Evolutionary conservation across 208 protist genomes (phyloP).

Genomic region (Trypanosoma mega): DNA sequence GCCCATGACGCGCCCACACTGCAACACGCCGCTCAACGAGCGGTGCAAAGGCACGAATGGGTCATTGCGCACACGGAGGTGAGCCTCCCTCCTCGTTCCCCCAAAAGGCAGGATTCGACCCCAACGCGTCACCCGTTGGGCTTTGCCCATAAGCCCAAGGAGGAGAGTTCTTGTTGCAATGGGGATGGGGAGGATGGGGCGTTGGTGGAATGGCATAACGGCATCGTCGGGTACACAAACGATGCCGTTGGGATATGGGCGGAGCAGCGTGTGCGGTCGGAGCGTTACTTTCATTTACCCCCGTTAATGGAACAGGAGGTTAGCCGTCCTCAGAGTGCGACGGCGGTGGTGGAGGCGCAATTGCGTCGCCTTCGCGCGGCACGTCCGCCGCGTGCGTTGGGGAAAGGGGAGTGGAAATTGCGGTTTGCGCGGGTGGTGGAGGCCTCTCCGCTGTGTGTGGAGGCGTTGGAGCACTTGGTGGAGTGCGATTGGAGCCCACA

Average conservation of each 20-base stretch:
- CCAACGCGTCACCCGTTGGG: background rate
- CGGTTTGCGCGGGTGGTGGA: constrained; percentile 27
- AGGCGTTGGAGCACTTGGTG: constrained; percentile 1
- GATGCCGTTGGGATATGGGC: constrained; percentile 60
- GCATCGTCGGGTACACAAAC: constrained; percentile 52
- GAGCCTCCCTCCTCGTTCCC: too few species aligned
- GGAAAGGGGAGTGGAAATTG: constrained; percentile 6
- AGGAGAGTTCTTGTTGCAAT: too few species aligned
- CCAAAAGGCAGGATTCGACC: background rate
- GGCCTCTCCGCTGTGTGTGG: background rate
- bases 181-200: too few species aligned
- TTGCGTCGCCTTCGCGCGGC: constrained; percentile 36
- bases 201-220: constrained; percentile 63
- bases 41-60: constrained; percentile 13
- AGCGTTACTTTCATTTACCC: constrained; percentile 47
- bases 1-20: background rate
- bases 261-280: constrained; percentile 43
- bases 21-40: constrained; percentile 6
- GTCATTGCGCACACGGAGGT: too few species aligned
- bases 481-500: too few species aligned
- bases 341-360: constrained; percentile 41
- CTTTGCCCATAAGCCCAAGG: constrained; percentile 3
- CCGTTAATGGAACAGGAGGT: constrained; percentile 1
- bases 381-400: background rate
- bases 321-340: constrained; percentile 21